Conservation (phyloP, 176 grass and related monocot species). For the Saccharum spontaneum region DNA sequence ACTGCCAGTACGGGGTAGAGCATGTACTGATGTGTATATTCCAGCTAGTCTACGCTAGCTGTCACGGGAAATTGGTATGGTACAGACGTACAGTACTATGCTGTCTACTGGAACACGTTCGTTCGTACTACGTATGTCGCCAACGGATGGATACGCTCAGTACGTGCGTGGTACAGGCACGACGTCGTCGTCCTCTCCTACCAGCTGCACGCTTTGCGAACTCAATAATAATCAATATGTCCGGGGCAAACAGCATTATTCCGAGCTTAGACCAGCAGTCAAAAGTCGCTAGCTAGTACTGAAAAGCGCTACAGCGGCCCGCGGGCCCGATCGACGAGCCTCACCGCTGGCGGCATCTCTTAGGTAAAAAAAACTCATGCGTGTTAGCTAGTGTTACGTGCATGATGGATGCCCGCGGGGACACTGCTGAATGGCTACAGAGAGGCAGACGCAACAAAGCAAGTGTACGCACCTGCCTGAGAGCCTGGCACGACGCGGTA, state of each 20-base stretch:
- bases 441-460: background rate
- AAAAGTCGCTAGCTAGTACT: constrained; percentile 30
- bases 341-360: background rate
- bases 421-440: background rate
- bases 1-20: too few species aligned
- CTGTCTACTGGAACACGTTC: too few species aligned
- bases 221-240: too few species aligned
- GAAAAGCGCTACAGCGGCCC: constrained; percentile 24
- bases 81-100: too few species aligned
- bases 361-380: background rate
- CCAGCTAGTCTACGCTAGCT: too few species aligned
- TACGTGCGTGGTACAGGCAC: too few species aligned
- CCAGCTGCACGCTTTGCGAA: too few species aligned
- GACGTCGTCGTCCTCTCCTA: too few species aligned
- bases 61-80: too few species aligned
- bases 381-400: background rate
- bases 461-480: background rate
- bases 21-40: too few species aligned
- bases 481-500: background rate
- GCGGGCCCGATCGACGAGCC: constrained; percentile 9
- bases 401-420: background rate
- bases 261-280: constrained; percentile 35
- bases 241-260: constrained; percentile 33
- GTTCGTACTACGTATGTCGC: too few species aligned
- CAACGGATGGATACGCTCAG: too few species aligned